Percentiles rank a stretch among this genome's conserved stretches.
Evolutionary conservation across 495 filamentous ascomycete species (phyloP).

Genomic region (Neurospora tetrasperma): DNA sequence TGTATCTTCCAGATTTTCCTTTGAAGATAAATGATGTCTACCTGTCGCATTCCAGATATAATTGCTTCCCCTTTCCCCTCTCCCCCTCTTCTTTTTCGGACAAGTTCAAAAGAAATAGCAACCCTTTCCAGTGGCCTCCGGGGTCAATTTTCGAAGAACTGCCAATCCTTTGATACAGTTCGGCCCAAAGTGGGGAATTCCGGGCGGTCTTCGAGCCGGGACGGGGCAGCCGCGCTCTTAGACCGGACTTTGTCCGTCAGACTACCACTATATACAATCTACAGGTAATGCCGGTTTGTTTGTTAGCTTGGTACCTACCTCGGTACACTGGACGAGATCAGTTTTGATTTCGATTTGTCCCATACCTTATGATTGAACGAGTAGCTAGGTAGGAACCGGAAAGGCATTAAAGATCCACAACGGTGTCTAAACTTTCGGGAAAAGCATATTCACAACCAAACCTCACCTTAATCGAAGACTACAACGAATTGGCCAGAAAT

Average conservation of each 20-base stretch:
- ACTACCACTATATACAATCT: neutral
- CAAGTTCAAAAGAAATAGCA: neutral
- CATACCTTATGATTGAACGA: too few species aligned
- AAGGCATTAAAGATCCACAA: too few species aligned
- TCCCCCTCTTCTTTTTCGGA: neutral
- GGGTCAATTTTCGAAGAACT: neutral
- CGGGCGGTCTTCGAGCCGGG: neutral
- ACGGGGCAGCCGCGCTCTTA: neutral
- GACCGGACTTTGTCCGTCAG: neutral
- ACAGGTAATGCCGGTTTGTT: too few species aligned
- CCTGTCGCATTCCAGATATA: neutral
- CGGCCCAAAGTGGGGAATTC: neutral
- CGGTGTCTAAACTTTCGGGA: too few species aligned
- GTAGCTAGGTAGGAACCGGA: too few species aligned
- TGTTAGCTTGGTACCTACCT: too few species aligned
- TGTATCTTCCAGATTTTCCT: neutral
- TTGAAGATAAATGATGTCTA: neutral
- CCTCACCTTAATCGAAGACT: too few species aligned
- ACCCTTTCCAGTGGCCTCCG: neutral
- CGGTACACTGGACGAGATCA: too few species aligned
- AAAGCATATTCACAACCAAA: too few species aligned
- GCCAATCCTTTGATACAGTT: neutral
- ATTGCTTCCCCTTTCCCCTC: too few species aligned
- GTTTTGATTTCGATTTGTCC: too few species aligned
- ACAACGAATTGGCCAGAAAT: too few species aligned